Evolutionary conservation across 1,284 basidiomycete species (phyloP).

Genomic region (Cutaneotrichosporon cyanovorans): DNA sequence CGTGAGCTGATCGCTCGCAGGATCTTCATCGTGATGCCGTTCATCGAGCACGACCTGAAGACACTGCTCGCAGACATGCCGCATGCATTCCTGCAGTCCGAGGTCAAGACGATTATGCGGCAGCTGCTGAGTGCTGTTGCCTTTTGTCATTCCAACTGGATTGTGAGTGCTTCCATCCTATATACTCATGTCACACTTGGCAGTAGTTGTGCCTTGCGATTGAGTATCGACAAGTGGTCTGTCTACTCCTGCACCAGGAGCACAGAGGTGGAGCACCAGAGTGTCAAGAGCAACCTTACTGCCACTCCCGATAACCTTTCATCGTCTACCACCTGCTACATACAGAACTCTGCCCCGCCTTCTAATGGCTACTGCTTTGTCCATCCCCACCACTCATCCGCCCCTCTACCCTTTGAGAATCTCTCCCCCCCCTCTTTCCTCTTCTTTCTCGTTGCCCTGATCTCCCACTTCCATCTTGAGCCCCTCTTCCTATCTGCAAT

Average conservation of each 20-base stretch:
- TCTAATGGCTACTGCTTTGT: too few relatives aligned
- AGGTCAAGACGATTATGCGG: slow-evolving; percentile 92
- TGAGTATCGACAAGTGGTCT: background rate
- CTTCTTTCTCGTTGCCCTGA: too few relatives aligned
- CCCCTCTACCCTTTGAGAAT: too few relatives aligned
- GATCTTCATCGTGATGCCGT: slow-evolving; percentile 99
- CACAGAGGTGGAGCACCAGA: too few relatives aligned
- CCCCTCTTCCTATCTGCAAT: too few relatives aligned
- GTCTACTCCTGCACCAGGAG: background rate
- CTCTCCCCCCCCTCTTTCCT: too few relatives aligned
- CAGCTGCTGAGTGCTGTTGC: slow-evolving; percentile 89
- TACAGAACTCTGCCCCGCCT: too few relatives aligned
- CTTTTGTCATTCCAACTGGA: slow-evolving; percentile 93
- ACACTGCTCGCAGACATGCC: slow-evolving; percentile 89
- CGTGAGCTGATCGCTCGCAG: slow-evolving; percentile 54
- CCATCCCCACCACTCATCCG: too few relatives aligned
- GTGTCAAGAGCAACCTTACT: too few relatives aligned
- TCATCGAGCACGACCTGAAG: slow-evolving; percentile 98
- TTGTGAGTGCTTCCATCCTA: slow-evolving; percentile 44
- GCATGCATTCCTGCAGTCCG: slow-evolving; percentile 88
- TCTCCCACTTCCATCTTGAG: too few relatives aligned
- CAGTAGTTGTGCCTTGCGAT: background rate
- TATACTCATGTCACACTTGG: background rate
- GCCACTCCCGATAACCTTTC: too few relatives aligned
- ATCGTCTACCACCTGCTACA: too few relatives aligned